Evolutionary conservation across 2,329 filamentous ascomycete genomes (phyloP).

Genomic region (Penicillium italicum): DNA sequence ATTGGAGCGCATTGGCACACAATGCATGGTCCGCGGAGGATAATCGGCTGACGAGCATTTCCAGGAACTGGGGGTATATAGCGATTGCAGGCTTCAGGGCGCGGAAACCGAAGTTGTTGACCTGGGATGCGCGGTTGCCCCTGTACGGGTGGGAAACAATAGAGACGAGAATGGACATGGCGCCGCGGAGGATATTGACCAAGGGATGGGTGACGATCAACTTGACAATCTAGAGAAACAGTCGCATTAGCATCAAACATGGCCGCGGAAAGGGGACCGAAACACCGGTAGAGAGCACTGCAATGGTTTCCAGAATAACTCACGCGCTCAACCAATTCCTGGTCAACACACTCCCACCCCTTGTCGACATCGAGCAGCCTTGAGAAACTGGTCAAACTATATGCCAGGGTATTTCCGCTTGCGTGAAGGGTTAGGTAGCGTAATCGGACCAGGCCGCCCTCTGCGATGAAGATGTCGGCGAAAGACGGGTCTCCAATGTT

Average conservation of each 20-base stretch:
- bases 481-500: constrained; percentile 95
- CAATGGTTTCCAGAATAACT: constrained; percentile 20
- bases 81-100: constrained; percentile 89
- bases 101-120: constrained; percentile 77
- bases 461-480: constrained; percentile 91
- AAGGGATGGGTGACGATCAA: constrained; percentile 91
- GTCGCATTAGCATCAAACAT: constrained; percentile 3
- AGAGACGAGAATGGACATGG: constrained; percentile 93
- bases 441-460: constrained; percentile 77
- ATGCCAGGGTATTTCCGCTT: constrained; percentile 90
- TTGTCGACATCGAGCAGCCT: constrained; percentile 92
- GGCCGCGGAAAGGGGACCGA: not conserved
- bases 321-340: constrained; percentile 58
- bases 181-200: constrained; percentile 93
- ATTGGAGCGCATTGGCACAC: constrained; percentile 89
- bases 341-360: constrained; percentile 74
- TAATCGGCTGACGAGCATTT: constrained; percentile 85
- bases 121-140: constrained; percentile 49
- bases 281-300: not conserved
- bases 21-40: constrained; percentile 92
- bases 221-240: constrained; percentile 65
- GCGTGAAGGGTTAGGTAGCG: constrained; percentile 79
- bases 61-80: constrained; percentile 88
- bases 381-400: constrained; percentile 84
- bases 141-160: constrained; percentile 80